Percentiles rank a stretch among this genome's conserved stretches.
phyloP scores from a whole-genome alignment of 352 stramenopile species.

The Phytopythium mirpurense region DNA sequence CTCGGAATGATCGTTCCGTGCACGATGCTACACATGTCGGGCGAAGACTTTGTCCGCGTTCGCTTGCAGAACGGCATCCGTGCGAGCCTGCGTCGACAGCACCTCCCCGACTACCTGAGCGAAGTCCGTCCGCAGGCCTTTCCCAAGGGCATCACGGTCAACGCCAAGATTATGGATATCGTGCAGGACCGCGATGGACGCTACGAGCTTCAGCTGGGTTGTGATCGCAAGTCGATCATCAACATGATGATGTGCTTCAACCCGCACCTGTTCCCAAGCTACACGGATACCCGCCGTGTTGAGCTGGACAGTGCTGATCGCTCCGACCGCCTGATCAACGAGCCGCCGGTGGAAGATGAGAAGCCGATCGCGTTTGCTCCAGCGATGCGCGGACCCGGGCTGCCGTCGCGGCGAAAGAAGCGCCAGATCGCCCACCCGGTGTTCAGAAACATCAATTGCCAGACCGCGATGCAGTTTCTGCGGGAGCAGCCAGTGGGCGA shows the following conservation, averaged over 20 bases:
- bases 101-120: constrained; percentile 74
- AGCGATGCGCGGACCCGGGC: constrained; percentile 19
- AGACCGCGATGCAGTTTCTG: constrained; percentile 75
- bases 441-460: constrained; percentile 87
- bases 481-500: constrained; percentile 75
- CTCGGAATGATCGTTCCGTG: constrained; percentile 84
- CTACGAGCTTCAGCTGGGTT: constrained; percentile 73
- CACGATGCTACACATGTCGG: constrained; percentile 79
- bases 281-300: constrained; percentile 47
- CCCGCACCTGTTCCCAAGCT: constrained; percentile 45
- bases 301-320: constrained; percentile 63
- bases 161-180: constrained; percentile 75
- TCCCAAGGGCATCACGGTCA: constrained; percentile 83
- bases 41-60: constrained; percentile 81
- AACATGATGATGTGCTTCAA: constrained; percentile 75
- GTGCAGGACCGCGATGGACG: constrained; percentile 68
- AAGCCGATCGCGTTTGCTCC: constrained; percentile 40
- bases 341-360: constrained; percentile 67
- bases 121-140: constrained; percentile 59
- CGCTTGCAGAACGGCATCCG: constrained; percentile 82
- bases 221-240: constrained; percentile 67
- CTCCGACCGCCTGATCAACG: constrained; percentile 75
- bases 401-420: constrained; percentile 73
- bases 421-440: constrained; percentile 81
- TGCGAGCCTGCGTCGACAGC: constrained; percentile 67